Evolutionary conservation across 192 early-diverging fungal genomes (phyloP), one percentile per base, ranked within the genome.

Genomic region (Diversispora epigaea): DNA sequence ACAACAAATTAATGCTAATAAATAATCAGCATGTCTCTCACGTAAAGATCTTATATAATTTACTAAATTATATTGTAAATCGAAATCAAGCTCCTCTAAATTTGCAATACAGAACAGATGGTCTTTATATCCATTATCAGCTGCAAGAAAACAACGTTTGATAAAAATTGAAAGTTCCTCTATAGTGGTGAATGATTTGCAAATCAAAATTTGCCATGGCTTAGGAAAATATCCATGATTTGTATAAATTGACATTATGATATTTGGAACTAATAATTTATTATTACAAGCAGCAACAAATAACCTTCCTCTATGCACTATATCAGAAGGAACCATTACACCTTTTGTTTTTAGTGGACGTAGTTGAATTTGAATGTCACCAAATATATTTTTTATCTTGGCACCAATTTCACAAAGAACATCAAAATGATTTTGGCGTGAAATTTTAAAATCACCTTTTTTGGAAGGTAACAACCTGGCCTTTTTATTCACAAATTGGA

Each of bases 81-180:
- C 76, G 41, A 73, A 77, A 49, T 68, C 57, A 4, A 77, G 54
- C 6, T 49, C n/a, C 41, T 77, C 76, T 62, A 77, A 61, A 62
- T 68, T 71, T 10, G 68, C 76, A n/a, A 77, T 77, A 22, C 76
- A 77, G 49, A 77, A 77, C n/a, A 77, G 39, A 6, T 72, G 52
- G n/a, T 43, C 22, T 8, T 56, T 8, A 47, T 74, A 74, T 62
- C 61, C 61, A 62, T 63, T 62, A 43, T 41, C 40, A 4, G 72
- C 4, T 3, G 72, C 72, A 25, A 74, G 61, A n/a, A 72, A 77
- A 64, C 76, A 72, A 15, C 76, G 40, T 71, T 72, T 77, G 21
- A 44, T 60, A 32, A 77, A 71, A 3, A 62, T 44, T 21, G 57
- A 40, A 39, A 77, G 17, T 68, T 76, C 75, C 40, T 76, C 75